Evolutionary conservation across 257 asterid species (phyloP), one percentile per base, ranked within the genome.

Genomic region (Plantago elongata): DNA sequence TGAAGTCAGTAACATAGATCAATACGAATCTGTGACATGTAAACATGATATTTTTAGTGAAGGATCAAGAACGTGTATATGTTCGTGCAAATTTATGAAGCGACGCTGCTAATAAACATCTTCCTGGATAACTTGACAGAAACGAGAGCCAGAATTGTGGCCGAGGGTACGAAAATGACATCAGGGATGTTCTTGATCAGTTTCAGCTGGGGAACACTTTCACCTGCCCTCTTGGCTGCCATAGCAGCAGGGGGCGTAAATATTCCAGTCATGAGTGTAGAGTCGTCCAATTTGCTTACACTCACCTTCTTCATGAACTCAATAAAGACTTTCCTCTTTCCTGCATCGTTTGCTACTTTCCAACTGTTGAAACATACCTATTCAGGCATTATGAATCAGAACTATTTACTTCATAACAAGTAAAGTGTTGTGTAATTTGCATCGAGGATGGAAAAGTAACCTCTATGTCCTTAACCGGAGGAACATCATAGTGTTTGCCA

Each of bases 141-240:
- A 46, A 83, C 65, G 13, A 91, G 94, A 43, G 96, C 91, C 11
- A 86, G 58, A 14, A 88, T 46, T 7, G 98, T 88, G 69, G 96
- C 92, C 0, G 94, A 61, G 7, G 96, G 96, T 51, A 88, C 81
- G 22, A 91, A 91, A 38, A 91, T 44, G 57, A 88, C 95, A 27
- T 85, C 94, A 2, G 96, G 98, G 52, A 91, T 69, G 59, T 79
- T 47, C 72, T 88, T 88, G 66, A 90, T 77, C 61, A 87, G 52
- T 60, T 78, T 85, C 10, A 90, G 94, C 73, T 85, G 96, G 13
- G 96, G 96, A 43, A 90, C 71, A 34, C 81, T 65, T 77, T 87
- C 97, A 7, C 95, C 86, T 2, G 94, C 92, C 68, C 84, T 76
- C 86, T 91, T 88, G 72, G 88, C 92, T 15, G 86, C 94, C 95